Evolutionary conservation across 2,329 filamentous ascomycete species (phyloP).

Genomic region (Meredithiella fracta): DNA sequence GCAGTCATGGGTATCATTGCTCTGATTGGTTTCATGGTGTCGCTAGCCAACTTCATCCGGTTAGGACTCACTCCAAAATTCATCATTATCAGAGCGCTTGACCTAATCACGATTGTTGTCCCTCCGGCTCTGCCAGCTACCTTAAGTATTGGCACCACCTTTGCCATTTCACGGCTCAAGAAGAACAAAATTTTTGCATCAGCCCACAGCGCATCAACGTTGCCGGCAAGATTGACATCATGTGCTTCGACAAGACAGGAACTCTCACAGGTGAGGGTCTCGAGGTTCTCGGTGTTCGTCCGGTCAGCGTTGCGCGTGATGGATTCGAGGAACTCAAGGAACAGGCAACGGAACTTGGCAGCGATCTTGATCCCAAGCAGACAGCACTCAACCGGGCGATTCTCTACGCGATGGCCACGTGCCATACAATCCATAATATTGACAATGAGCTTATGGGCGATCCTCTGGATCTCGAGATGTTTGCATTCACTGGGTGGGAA

Average conservation of each 20-base stretch:
- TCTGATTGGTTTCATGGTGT: conserved; percentile 70
- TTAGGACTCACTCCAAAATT: conserved; percentile 73
- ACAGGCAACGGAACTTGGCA: not conserved
- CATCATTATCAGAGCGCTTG: conserved; percentile 79
- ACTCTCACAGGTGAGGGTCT: conserved; percentile 92
- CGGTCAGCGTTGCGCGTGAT: conserved; percentile 31
- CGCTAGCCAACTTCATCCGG: conserved; percentile 82
- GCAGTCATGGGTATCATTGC: conserved; percentile 88
- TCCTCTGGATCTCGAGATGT: conserved; percentile 95
- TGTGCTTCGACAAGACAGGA: conserved; percentile 99
- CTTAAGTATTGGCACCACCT: conserved; percentile 89
- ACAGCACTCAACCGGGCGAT: conserved; percentile 14
- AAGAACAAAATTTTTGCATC: conserved; percentile 92
- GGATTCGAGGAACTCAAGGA: conserved; percentile 10
- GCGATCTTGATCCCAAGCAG: conserved; percentile 26
- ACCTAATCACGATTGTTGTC: conserved; percentile 94
- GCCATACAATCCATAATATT: conserved; percentile 74
- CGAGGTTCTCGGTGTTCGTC: conserved; percentile 76
- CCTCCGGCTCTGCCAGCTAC: conserved; percentile 89
- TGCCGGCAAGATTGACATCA: conserved; percentile 83
- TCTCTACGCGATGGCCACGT: conserved; percentile 92
- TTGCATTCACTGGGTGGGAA: conserved; percentile 84
- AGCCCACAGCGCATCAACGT: conserved; percentile 95
- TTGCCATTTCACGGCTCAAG: conserved; percentile 73
- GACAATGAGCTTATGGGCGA: conserved; percentile 84